Evolutionary conservation across 176 grass and related monocot species (phyloP), one percentile per base, ranked within the genome.

Genomic region (Eragrostis nindensis): DNA sequence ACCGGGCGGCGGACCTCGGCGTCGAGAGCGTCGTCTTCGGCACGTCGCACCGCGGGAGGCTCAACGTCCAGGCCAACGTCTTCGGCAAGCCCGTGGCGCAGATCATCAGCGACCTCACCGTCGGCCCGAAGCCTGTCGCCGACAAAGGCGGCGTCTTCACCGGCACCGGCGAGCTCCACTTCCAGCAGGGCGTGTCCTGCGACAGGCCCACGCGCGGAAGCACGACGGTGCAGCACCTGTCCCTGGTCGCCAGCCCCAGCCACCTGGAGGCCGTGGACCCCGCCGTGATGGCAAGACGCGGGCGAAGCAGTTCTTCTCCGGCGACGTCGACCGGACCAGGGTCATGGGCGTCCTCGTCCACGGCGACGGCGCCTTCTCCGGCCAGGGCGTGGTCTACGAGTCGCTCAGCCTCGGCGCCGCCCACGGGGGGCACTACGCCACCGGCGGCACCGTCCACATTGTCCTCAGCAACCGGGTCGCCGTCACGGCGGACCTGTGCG

Each of bases 371-470:
- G 94, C 90, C 83, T 98, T 98, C 87, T 86, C 95, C 30, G 95
- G 95, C 17, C 95, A 98, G 82, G 95, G 95, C 60, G 92, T 98
- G 18, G 95, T 94, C 19, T 94, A 92, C 30, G 95, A 98, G 88
- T 91, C 95, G 8, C 92, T 98, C 56, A 92, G 94, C 91, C 85
- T 98, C 15, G 94, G 92, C 70, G 92, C 92, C 25, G 1, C 32
- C 32, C 32, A 2, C 32, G 32, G 32, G 32, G 87, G 87, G 6
- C 92, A 91, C 76, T 94, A 94, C 77, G 92, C 92, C 16, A 97
- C 95, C 38, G 95, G 95, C 67, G 92, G 95, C 69, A 98, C 91
- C 47, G 90, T 93, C 50, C 91, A 93, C 68, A 87, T 90, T 22
- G 91, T 93, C 60, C 74, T 93, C 24, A 93, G 90, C 64, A 93